phyloP scores from a whole-genome alignment of 148 eudicot species.

The Rhododendron molle region DNA sequence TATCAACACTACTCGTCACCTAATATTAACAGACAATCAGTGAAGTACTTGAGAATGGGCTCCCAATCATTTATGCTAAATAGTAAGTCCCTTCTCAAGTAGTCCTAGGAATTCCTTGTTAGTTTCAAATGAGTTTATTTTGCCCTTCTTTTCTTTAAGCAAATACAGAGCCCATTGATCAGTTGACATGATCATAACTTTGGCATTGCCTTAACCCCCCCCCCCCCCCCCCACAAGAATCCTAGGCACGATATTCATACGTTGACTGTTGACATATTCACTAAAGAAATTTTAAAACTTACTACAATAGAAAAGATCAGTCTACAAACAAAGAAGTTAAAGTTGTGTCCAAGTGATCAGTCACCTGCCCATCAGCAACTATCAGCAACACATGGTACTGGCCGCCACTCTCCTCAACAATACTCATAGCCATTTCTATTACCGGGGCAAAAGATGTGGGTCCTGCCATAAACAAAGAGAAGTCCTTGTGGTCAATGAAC shows the following conservation, averaged over 20 bases:
- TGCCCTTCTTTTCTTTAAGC: background rate
- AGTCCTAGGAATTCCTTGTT: background rate
- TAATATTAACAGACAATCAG: constrained; percentile 14
- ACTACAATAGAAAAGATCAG: background rate
- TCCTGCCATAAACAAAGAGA: constrained; percentile 29
- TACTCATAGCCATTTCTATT: constrained; percentile 75
- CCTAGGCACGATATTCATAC: background rate
- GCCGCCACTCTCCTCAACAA: constrained; percentile 79
- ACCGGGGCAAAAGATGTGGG: constrained; percentile 89
- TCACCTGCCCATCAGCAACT: constrained; percentile 89
- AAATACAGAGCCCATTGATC: background rate
- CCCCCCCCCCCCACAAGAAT: background rate
- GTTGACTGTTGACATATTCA: background rate
- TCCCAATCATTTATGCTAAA: background rate
- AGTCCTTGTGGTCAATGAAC: background rate
- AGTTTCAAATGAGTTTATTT: background rate
- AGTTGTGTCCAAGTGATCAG: background rate
- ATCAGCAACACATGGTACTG: constrained; percentile 82
- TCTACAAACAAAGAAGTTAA: background rate
- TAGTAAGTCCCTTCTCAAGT: background rate
- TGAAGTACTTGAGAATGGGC: background rate
- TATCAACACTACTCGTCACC: constrained; percentile 75
- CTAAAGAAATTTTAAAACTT: background rate
- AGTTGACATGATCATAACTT: background rate
- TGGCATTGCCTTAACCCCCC: background rate